Evolutionary conservation across 805 yeast genomes (phyloP).

Genomic region (Metahyphopichia silvanorum): DNA sequence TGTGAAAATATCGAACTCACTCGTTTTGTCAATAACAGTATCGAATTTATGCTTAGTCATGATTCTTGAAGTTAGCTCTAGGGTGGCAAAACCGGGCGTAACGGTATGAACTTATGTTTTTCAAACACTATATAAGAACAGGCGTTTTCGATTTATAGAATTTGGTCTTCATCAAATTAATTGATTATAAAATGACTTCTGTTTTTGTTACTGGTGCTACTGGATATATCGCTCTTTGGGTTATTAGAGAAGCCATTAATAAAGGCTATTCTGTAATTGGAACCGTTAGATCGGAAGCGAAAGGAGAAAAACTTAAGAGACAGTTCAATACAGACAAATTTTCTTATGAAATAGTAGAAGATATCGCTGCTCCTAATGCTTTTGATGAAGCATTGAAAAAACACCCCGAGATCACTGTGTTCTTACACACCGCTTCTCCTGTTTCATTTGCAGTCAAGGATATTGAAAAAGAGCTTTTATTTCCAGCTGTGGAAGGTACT

Average conservation of each 20-base stretch:
- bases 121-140: too few species aligned
- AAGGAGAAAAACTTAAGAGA: conserved; percentile 20
- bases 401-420: conserved; percentile 16
- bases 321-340: conserved; percentile 21
- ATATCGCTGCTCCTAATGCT: conserved; percentile 12
- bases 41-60: too few species aligned
- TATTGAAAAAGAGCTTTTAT: conserved; percentile 14
- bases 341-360: conserved; percentile 14
- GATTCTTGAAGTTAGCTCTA: too few species aligned
- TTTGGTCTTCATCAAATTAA: too few species aligned
- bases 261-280: conserved; percentile 23
- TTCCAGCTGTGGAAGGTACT: conserved; percentile 24
- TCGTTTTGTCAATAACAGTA: too few species aligned
- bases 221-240: conserved; percentile 29
- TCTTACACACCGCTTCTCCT: conserved; percentile 23
- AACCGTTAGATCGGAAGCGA: conserved; percentile 20
- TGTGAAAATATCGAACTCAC: too few species aligned
- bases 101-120: too few species aligned
- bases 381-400: conserved; percentile 18
- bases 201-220: conserved; percentile 32
- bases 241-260: conserved; percentile 16
- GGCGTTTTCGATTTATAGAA: too few species aligned
- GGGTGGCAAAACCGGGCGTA: too few species aligned
- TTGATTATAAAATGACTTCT: conserved; percentile 6
- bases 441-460: conserved; percentile 12